Percentiles rank a stretch among this genome's conserved stretches.
Conservation (phyloP, 306 rosid genomes). For the Psophocarpus tetragonolobus region DNA sequence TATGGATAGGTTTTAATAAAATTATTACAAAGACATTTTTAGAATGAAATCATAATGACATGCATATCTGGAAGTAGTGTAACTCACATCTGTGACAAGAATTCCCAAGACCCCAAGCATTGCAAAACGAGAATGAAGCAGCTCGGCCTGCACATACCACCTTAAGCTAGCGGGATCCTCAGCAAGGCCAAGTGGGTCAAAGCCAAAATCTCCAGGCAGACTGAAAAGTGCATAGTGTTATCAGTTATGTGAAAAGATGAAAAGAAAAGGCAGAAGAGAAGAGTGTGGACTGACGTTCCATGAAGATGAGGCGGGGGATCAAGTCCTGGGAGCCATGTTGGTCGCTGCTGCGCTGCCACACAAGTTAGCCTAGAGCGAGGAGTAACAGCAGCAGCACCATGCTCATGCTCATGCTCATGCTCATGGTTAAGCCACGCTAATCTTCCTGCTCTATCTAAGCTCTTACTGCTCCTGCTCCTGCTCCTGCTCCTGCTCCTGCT, state of each 20-base stretch:
- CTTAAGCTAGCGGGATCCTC: constrained; percentile 86
- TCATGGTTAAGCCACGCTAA: constrained; percentile 35
- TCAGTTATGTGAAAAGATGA: background rate
- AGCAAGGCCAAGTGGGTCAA: constrained; percentile 95
- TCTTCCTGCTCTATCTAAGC: constrained; percentile 20
- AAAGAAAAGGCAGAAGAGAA: background rate
- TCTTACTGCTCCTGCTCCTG: constrained; percentile 42
- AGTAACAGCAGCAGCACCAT: constrained; percentile 38
- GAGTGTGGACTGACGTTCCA: constrained; percentile 65
- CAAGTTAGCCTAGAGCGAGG: constrained; percentile 24
- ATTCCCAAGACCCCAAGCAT: constrained; percentile 92
- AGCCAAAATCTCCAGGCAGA: constrained; percentile 87
- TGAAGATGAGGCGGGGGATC: constrained; percentile 85
- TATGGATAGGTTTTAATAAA: background rate
- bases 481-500: no score
- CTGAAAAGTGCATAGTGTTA: constrained; percentile 37
- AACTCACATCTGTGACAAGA: constrained; percentile 84
- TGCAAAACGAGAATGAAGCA: constrained; percentile 88
- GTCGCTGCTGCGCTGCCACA: constrained; percentile 64
- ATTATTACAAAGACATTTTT: background rate
- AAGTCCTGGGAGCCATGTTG: constrained; percentile 96
- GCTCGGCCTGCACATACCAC: constrained; percentile 97
- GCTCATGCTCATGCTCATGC: constrained; percentile 26
- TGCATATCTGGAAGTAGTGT: background rate
- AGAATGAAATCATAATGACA: background rate